Evolutionary conservation across 306 rosid genomes (phyloP).

Genomic region (Cicer cuneatum): DNA sequence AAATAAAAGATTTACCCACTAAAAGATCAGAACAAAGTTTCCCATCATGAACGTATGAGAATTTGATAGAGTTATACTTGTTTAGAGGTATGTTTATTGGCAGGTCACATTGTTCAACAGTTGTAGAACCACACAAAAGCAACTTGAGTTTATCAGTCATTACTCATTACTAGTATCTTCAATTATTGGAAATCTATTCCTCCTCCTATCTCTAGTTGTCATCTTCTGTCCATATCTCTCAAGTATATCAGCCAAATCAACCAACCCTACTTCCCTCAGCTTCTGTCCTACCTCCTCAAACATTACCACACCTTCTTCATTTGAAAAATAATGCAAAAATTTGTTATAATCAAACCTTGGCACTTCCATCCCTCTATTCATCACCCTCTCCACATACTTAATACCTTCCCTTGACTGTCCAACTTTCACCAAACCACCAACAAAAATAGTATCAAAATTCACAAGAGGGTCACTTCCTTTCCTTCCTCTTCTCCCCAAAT

Average conservation of each 20-base stretch:
- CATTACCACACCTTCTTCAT: slow-evolving; percentile 79
- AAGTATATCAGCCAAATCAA: slow-evolving; percentile 89
- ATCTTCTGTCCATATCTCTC: slow-evolving; percentile 82
- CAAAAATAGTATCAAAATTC: slow-evolving; percentile 82
- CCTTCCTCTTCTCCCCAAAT: slow-evolving; percentile 63
- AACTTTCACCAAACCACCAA: slow-evolving; percentile 68
- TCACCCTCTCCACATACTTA: slow-evolving; percentile 82
- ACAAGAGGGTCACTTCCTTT: slow-evolving; percentile 76
- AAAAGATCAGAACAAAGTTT: too few species aligned
- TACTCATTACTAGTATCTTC: slow-evolving; percentile 1
- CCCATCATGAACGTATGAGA: too few species aligned
- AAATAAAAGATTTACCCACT: too few species aligned
- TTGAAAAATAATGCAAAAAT: slow-evolving; percentile 77
- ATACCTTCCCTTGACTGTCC: slow-evolving; percentile 65
- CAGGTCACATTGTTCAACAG: too few species aligned
- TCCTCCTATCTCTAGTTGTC: slow-evolving; percentile 78
- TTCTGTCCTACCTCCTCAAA: slow-evolving; percentile 78
- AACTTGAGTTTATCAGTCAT: too few species aligned
- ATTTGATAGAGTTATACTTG: too few species aligned
- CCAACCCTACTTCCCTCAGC: slow-evolving; percentile 74
- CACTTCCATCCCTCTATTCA: slow-evolving; percentile 75
- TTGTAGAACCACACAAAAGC: too few species aligned
- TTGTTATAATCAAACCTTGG: slow-evolving; percentile 86
- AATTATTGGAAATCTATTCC: slow-evolving; percentile 41
- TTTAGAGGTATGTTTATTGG: too few species aligned